Conservation (phyloP, 208 protist genomes). For the Trypanosoma cruzi region DNA sequence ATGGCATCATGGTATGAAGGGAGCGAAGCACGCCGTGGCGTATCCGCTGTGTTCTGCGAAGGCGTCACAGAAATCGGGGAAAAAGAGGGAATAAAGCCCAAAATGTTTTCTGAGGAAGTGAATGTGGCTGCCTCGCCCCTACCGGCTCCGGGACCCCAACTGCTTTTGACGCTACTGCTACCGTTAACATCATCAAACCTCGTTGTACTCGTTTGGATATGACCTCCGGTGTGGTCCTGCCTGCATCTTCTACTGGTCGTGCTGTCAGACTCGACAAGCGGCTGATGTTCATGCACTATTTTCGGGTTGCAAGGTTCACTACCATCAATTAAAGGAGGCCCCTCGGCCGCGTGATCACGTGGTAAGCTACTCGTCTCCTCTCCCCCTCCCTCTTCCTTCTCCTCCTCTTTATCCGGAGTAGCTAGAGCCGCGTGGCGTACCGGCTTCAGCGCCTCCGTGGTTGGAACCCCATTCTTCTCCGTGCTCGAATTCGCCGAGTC, state of each 20-base stretch:
- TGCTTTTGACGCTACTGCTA: constrained; percentile 10
- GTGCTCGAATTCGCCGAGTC: background rate
- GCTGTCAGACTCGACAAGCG: background rate
- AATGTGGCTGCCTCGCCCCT: background rate
- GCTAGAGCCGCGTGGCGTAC: background rate
- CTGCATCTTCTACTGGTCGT: background rate
- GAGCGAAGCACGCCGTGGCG: background rate
- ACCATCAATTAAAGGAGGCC: background rate
- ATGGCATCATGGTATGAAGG: constrained; percentile 3
- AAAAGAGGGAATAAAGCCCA: background rate
- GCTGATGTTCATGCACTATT: background rate
- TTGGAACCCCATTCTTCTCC: background rate
- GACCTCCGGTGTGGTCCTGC: background rate
- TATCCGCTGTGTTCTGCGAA: background rate
- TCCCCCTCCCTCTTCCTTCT: background rate
- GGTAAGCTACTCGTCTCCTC: background rate
- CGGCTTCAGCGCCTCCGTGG: background rate
- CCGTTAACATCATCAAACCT: background rate
- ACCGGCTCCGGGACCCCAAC: background rate
- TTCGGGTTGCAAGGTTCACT: background rate
- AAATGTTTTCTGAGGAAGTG: background rate
- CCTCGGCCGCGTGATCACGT: background rate
- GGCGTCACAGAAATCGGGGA: background rate
- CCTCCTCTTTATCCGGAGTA: no score
- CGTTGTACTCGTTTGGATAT: background rate